Evolutionary conservation across 768 basidiomycete genomes (phyloP).

Genomic region (Terana coerulea): DNA sequence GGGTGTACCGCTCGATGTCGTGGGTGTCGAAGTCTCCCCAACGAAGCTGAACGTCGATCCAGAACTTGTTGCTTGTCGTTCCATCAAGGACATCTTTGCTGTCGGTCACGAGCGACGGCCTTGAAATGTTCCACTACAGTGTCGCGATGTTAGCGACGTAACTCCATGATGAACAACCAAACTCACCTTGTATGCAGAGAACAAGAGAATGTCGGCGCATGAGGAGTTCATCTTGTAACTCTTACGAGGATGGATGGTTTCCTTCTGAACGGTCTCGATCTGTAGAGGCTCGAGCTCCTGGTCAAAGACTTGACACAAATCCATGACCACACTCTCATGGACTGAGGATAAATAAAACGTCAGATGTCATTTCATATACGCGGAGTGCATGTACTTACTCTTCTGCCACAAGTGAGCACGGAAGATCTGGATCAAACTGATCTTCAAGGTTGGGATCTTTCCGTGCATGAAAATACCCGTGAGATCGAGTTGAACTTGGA

Average conservation of each 20-base stretch:
- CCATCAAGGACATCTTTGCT: slow-evolving; percentile 95
- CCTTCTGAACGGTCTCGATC: slow-evolving; percentile 99
- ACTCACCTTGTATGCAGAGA: slow-evolving; percentile 84
- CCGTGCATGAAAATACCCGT: slow-evolving; percentile 99
- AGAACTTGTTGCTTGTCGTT: slow-evolving; percentile 98
- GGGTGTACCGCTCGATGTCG: slow-evolving; percentile 97
- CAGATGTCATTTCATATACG: slow-evolving; percentile 15
- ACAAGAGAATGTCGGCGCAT: slow-evolving; percentile 96
- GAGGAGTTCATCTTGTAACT: slow-evolving; percentile 99
- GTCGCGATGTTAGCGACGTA: slow-evolving; percentile 8
- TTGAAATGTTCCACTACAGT: slow-evolving; percentile 94
- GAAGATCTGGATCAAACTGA: slow-evolving; percentile 99
- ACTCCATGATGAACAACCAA: not conserved
- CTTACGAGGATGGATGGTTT: slow-evolving; percentile 98
- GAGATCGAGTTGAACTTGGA: slow-evolving; percentile 98
- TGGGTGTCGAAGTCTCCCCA: slow-evolving; percentile 99
- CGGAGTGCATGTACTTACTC: slow-evolving; percentile 60
- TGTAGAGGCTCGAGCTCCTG: slow-evolving; percentile 97
- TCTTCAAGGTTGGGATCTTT: slow-evolving; percentile 97
- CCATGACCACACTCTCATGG: slow-evolving; percentile 91
- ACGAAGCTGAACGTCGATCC: slow-evolving; percentile 93
- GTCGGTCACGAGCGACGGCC: slow-evolving; percentile 93
- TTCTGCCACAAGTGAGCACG: slow-evolving; percentile 99
- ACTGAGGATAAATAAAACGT: slow-evolving; percentile 39
- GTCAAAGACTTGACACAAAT: slow-evolving; percentile 98